These are phyloP conservation scores for Backusella luteola DNA, from an alignment of 192 early-diverging fungal species.

Conservation along the genomic window DNA sequence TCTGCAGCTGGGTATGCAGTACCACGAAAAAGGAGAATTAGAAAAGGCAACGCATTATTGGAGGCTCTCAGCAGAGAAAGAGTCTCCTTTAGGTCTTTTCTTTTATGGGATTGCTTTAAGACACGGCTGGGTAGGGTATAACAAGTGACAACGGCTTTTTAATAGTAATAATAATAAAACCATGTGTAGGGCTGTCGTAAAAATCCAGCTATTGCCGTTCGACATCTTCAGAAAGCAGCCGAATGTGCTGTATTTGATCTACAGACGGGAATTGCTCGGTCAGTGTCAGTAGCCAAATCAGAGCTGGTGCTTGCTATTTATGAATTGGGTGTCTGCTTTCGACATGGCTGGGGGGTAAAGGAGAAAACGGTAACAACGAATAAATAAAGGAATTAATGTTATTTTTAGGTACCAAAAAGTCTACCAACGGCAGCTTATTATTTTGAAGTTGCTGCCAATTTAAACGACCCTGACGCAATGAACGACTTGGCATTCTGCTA, in stretches of 20 bases:
- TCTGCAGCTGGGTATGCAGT: conserved; percentile 63
- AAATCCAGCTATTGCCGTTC: conserved; percentile 64
- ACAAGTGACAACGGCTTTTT: neutral
- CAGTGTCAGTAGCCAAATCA: conserved; percentile 50
- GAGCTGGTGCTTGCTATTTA: conserved; percentile 77
- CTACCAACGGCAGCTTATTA: conserved; percentile 73
- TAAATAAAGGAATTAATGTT: neutral
- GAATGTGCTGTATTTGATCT: conserved; percentile 61
- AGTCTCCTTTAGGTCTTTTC: conserved; percentile 66
- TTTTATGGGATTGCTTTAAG: conserved; percentile 74
- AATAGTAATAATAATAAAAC: neutral
- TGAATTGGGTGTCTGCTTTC: conserved; percentile 76
- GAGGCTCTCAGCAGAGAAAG: conserved; percentile 61
- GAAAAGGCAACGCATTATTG: conserved; percentile 72
- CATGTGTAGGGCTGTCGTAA: conserved; percentile 55
- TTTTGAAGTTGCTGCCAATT: conserved; percentile 77
- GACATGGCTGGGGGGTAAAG: conserved; percentile 76
- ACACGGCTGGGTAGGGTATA: conserved; percentile 63
- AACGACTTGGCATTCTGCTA: conserved; percentile 75
- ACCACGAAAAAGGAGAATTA: conserved; percentile 67
- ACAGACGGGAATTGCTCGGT: conserved; percentile 50
- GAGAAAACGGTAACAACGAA: too few relatives aligned
- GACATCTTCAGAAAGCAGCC: conserved; percentile 69
- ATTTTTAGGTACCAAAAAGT: conserved; percentile 51
- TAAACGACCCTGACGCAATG: conserved; percentile 81